Evolutionary conservation across 2,329 filamentous ascomycete genomes (phyloP), one percentile per base, ranked within the genome.

Genomic region (Talaromyces sp.): DNA sequence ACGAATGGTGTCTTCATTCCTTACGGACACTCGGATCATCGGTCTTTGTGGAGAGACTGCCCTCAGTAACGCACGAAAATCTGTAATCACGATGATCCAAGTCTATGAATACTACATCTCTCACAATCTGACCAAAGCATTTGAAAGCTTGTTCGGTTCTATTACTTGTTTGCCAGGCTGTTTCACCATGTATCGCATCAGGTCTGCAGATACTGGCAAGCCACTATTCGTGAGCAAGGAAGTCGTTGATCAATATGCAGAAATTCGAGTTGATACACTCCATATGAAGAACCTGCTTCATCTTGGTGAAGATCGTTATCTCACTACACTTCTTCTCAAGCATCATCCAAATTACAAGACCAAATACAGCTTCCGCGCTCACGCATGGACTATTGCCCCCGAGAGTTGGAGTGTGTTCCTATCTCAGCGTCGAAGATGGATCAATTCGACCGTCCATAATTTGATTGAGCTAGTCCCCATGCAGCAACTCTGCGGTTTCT

Each of bases 41-140:
- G 94, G 89, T 57, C 85, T 94, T 51, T 99, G 94, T 69, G 94
- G 94, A 76, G 94, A 99, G 76, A 99, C 94, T 0, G 89, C 89
- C 15, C 81, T 99, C 50, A 92, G 88, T 62, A 99, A 99, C 70
- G 89, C 91, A 60, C 97, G 97, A 74, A 83, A 88, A 6, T 97
- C 93, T 1, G 91, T 95, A 69, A 85, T 96, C 65, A 99, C 94
- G 53, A 97, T 97, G 93, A 99, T 99, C 72, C 94, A 99, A 76
- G 93, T 99, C 35, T 99, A 97, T 80, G 93, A 99, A 76, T 99
- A 99, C 81, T 99, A 92, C 79, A 99, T 99, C 69, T 97, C 93
- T 53, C 93, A 99, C 80, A 96, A 97, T 73, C 77, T 99, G 65
- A 87, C 89, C 66, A 97, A 99, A 78, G 94, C 93, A 11, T 99